Base-by-base conservation (phyloP, 331 rosid species). In the Acacia pycnantha region DNA sequence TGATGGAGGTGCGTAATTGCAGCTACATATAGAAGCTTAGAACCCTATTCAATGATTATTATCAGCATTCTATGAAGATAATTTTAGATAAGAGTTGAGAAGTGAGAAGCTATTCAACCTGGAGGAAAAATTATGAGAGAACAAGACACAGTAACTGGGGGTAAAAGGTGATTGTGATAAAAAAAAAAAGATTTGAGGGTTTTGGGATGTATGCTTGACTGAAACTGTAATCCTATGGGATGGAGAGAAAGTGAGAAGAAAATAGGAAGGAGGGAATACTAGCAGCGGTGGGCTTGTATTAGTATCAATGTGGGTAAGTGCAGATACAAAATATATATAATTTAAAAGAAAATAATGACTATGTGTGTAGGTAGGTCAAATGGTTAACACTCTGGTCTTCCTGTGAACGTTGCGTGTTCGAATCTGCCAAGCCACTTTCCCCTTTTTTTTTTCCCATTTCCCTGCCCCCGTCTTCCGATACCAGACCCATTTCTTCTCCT, bases 401-500 rank as follows among this genome's bases (percentile, higher is more conserved):
- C n/a, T n/a, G n/a, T n/a, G n/a, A n/a, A n/a, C n/a, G n/a, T n/a
- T n/a, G n/a, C n/a, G n/a, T n/a, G n/a, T n/a, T n/a, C n/a, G n/a
- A n/a, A n/a, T n/a, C n/a, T n/a, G n/a, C n/a, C n/a, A n/a, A n/a
- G n/a, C n/a, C n/a, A n/a, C n/a, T n/a, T n/a, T n/a, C n/a, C n/a
- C n/a, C n/a, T n/a, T n/a, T n/a, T n/a, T n/a, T n/a, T n/a, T n/a
- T n/a, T n/a, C n/a, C n/a, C n/a, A n/a, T n/a, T n/a, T n/a, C n/a
- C n/a, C n/a, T n/a, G n/a, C n/a, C 78, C 19, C 81, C 83, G 29
- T 80, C 94, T 21, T 59, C 88, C 15, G 40, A 76, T 40, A 4
- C 62, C 16, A n/a, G 3, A 73, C 53, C 84, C 58, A 18, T 81
- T 77, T 79, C 82, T 47, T 2, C 80, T 29, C 77, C 86, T 73